These are phyloP conservation scores for Alternaria metachromatica DNA, from an alignment of 2,329 filamentous ascomycete species.

Conservation along the genomic window DNA sequence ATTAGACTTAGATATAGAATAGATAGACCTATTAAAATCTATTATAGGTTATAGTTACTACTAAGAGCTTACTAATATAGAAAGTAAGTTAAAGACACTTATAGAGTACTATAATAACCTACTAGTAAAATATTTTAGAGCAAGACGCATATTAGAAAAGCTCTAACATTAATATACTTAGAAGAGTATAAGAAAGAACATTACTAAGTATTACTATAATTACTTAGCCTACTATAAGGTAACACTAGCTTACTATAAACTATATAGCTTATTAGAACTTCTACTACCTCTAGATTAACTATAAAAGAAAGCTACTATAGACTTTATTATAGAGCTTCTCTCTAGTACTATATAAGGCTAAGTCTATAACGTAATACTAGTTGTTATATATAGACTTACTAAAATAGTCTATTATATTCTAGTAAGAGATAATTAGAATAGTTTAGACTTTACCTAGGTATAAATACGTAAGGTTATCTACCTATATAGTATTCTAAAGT, in stretches of 20 bases:
- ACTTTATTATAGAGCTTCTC: background rate
- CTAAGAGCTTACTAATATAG: background rate
- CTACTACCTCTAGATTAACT: background rate
- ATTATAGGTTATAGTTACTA: background rate
- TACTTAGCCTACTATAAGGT: background rate
- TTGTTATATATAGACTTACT: background rate
- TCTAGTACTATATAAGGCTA: background rate
- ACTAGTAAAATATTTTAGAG: background rate
- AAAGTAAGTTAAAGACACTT: background rate
- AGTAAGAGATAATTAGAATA: background rate
- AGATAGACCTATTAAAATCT: background rate
- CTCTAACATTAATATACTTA: background rate
- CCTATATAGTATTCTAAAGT: background rate
- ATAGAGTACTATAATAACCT: background rate
- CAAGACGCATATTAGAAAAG: background rate
- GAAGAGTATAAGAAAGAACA: background rate
- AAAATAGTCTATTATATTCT: background rate
- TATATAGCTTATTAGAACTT: background rate
- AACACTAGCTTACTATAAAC: background rate
- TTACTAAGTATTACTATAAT: background rate
- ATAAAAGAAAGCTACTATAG: background rate
- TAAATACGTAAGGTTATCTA: background rate
- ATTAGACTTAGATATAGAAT: background rate
- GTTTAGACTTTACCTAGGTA: background rate
- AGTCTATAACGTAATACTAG: background rate